A percentile compares a stretch with the other conserved stretches of the same genome.
Conservation (phyloP, 768 basidiomycete species). For the Cystobasidium onofrii region DNA sequence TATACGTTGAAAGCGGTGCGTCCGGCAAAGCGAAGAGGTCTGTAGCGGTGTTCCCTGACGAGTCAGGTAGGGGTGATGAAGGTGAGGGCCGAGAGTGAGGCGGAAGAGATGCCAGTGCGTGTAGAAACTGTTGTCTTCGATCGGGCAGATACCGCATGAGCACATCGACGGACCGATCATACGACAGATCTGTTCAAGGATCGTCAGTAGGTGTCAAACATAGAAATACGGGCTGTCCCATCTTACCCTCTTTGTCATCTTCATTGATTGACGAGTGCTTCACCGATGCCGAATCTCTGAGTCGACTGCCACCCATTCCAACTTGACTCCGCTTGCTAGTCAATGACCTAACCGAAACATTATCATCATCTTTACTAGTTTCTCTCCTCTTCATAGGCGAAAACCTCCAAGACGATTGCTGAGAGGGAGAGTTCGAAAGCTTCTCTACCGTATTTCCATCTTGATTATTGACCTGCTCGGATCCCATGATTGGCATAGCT, state of each 20-base stretch:
- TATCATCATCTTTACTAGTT: slow-evolving; percentile 4
- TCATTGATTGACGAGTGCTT: not conserved
- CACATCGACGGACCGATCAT: slow-evolving; percentile 69
- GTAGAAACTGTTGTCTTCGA: slow-evolving; percentile 72
- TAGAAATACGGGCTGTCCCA: not conserved
- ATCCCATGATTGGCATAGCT: not conserved
- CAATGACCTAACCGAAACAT: slow-evolving; percentile 16
- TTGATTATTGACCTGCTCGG: slow-evolving; percentile 7
- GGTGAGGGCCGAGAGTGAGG: slow-evolving; percentile 62
- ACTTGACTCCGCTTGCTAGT: slow-evolving; percentile 7
- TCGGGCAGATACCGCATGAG: slow-evolving; percentile 81
- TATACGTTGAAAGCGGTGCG: slow-evolving; percentile 60
- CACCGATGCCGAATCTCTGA: not conserved
- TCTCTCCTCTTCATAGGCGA: not conserved
- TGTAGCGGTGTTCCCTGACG: slow-evolving; percentile 50
- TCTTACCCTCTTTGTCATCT: not conserved
- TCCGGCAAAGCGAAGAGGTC: slow-evolving; percentile 74
- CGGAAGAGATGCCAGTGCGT: slow-evolving; percentile 66
- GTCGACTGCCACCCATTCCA: not conserved
- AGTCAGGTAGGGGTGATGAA: slow-evolving; percentile 62
- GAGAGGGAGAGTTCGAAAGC: not conserved
- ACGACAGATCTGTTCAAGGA: slow-evolving; percentile 46
- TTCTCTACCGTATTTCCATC: slow-evolving; percentile 36
- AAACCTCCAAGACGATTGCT: slow-evolving; percentile 10
- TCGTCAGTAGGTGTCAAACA: not conserved